phyloP scores from a whole-genome alignment of 768 basidiomycete genomes.

The Lactifluus rugatus region DNA sequence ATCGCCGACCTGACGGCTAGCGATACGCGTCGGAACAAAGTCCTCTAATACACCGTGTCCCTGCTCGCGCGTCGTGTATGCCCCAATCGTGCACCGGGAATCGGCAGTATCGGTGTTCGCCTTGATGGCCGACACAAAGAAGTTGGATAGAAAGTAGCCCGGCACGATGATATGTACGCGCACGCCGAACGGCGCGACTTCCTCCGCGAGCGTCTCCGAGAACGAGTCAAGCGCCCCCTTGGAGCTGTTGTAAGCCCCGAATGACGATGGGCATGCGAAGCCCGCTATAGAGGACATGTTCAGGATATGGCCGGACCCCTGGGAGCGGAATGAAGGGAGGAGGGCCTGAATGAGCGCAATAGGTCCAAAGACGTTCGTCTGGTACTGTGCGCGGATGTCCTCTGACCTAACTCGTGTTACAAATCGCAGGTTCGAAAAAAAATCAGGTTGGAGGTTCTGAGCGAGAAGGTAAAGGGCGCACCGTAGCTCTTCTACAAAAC shows the following conservation, averaged over 20 bases:
- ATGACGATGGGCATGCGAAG: not conserved
- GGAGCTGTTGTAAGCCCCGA: not conserved
- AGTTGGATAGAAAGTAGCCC: constrained; percentile 26
- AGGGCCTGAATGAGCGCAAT: not conserved
- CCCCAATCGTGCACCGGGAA: not conserved
- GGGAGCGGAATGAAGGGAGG: not conserved
- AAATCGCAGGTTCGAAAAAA: too few species aligned
- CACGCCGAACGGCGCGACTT: constrained; percentile 25
- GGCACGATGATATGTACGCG: constrained; percentile 23
- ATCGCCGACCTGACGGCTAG: constrained; percentile 22
- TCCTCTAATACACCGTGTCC: constrained; percentile 11
- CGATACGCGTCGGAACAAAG: constrained; percentile 4
- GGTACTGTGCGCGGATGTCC: not conserved
- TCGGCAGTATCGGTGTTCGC: not conserved
- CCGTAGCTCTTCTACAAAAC: constrained; percentile 8
- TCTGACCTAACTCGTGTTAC: not conserved
- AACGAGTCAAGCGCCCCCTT: not conserved
- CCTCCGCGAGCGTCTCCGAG: constrained; percentile 7
- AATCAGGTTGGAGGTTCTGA: too few species aligned
- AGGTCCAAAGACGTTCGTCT: not conserved
- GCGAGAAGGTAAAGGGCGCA: not conserved
- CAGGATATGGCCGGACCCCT: not conserved
- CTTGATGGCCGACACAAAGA: constrained; percentile 14
- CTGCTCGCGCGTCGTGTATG: constrained; percentile 21
- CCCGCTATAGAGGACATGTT: not conserved